Base-by-base conservation (phyloP, 176 grass and related monocot species). In the Ensete ventricosum region DNA sequence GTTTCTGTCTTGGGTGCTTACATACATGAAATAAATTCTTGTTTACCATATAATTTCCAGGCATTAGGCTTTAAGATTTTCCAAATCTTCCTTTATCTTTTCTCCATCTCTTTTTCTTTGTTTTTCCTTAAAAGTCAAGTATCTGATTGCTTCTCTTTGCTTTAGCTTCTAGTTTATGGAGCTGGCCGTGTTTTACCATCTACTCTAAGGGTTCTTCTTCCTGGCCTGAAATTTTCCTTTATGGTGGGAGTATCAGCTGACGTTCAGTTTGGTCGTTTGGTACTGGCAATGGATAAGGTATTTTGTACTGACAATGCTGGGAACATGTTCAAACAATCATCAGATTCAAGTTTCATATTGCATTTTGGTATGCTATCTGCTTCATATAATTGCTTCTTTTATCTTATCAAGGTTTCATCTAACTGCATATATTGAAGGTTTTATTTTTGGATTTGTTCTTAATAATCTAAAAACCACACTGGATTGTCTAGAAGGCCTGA, bases 241-340 rank as follows among this genome's bases (percentile, higher is more conserved):
- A 25, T 55, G 14, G 90, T 98, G 66, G 19, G 34, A 34, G 43
- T 90, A 54, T 85, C 86, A 48, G 53, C 76, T 55, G 82, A 82
- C 3, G 50, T 17, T 60, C 81, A 79, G 63, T 98, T 89, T 76
- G 94, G 94, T 17, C 90, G 94, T 16, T 26, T 98, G 75, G 19
- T 98, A 57, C 70, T 98, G 53, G 84, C 87, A 76, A 98, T 98
- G 85, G 82, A 53, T 82, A 85, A 82, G 54, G 81, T 49, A 9
- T 93, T 93, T 80, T 98, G 94, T 81, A 81, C 54, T n/a, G 94
- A 98, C 65, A 75, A 73, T 50, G 88, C 94, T 69, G 90, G 90
- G 20, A 87, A 98, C 83, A 70, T 59, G 9, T 98, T 98, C 81
- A 54, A 78, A 58, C 73, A 90, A 79, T 89, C 88, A 14, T 55